A percentile compares a stretch with the other conserved stretches of the same genome.
phyloP scores from a whole-genome alignment of 345 rosid species.

The Pistacia integerrima region DNA sequence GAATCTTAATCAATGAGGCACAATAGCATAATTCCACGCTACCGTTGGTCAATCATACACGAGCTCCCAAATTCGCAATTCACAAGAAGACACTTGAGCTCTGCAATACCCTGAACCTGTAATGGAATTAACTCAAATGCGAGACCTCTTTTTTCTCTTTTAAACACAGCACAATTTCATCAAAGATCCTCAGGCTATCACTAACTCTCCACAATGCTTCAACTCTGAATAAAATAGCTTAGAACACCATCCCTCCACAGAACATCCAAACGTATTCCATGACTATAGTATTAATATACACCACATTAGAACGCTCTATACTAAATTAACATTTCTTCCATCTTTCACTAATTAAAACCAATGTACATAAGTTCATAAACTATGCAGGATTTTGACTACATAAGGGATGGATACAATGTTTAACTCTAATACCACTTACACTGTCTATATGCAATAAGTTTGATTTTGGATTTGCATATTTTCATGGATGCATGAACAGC shows the following conservation, averaged over 20 bases:
- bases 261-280: not conserved
- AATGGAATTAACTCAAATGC: not conserved
- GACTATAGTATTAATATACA: not conserved
- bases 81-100: not conserved
- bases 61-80: not conserved
- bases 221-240: not conserved
- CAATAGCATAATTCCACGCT: not conserved
- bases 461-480: not conserved
- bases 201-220: not conserved
- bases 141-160: not conserved
- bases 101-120: not conserved
- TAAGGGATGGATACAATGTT: not conserved
- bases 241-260: not conserved
- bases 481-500: not conserved
- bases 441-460: not conserved
- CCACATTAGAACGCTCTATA: not conserved
- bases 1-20: not conserved
- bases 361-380: not conserved
- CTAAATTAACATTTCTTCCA: not conserved
- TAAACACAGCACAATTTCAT: not conserved
- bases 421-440: not conserved
- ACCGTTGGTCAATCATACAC: not conserved
- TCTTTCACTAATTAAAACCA: not conserved
- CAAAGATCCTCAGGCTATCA: not conserved
- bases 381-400: not conserved